Evolutionary conservation across 2,329 filamentous ascomycete species (phyloP).

Genomic region (Colletotrichum kahawae): DNA sequence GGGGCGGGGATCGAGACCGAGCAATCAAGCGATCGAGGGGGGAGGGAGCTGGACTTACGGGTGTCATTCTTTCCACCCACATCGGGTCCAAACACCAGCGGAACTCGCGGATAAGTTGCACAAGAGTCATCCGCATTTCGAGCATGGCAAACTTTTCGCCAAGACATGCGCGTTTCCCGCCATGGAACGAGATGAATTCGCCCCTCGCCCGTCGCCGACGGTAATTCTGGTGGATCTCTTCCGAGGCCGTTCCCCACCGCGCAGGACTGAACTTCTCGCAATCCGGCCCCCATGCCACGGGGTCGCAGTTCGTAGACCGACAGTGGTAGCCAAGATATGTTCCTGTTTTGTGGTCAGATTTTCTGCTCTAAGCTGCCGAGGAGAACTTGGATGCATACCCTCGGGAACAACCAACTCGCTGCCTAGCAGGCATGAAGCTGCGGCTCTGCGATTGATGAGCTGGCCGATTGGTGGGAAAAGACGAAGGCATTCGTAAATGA

Average conservation of each 20-base stretch:
- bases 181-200: constrained; percentile 47
- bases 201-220: constrained; percentile 39
- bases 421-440: constrained; percentile 26
- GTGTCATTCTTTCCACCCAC: constrained; percentile 36
- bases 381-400: neutral
- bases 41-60: constrained; percentile 28
- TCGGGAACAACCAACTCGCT: constrained; percentile 35
- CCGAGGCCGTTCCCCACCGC: constrained; percentile 39
- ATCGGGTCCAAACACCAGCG: constrained; percentile 35
- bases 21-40: neutral
- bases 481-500: constrained; percentile 51
- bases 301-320: constrained; percentile 42
- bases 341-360: constrained; percentile 21
- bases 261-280: constrained; percentile 41
- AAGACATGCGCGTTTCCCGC: constrained; percentile 42
- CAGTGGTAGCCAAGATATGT: constrained; percentile 46
- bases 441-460: constrained; percentile 49
- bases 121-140: constrained; percentile 38
- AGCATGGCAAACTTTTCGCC: constrained; percentile 45
- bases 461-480: constrained; percentile 55
- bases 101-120: constrained; percentile 32
- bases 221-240: constrained; percentile 39
- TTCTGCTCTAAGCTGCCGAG: neutral
- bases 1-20: neutral
- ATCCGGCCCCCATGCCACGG: constrained; percentile 32